Evolutionary conservation across 1,284 basidiomycete species (phyloP), one percentile per base, ranked within the genome.

Genomic region (Apiotrichum gamsii): DNA sequence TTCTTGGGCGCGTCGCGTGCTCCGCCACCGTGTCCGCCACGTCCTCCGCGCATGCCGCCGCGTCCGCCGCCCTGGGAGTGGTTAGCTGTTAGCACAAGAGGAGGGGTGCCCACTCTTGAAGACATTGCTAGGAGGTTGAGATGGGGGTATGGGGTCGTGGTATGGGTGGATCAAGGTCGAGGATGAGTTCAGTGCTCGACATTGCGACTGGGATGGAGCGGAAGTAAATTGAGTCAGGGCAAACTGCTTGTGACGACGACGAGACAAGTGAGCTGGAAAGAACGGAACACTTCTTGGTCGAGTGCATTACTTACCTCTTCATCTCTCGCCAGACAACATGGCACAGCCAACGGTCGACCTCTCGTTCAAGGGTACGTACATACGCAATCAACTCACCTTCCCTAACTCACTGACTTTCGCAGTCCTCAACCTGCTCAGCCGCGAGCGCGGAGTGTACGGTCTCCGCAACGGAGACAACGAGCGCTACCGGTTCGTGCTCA

Each of bases 371-470:
- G 53, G 67, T 31, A 16, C 5, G n/a, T 8, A n/a, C n/a, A n/a
- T n/a, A 4, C 11, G 6, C 11, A 10, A 15, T 21, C 28, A n/a
- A n/a, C n/a, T 6, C n/a, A 15, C n/a, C 29, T n/a, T n/a, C n/a
- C n/a, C n/a, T n/a, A n/a, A n/a, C n/a, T n/a, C n/a, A n/a, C 52
- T 58, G 6, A 52, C 35, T 4, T 6, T 28, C 25, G 14, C 53
- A 70, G 67, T 68, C 13, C 45, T 40, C 39, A 85, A 88, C 63
- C 80, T 88, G 43, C 68, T 77, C 52, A 69, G 75, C 37, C 78
- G 79, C 25, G 90, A 95, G 64, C 82, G 91, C 49, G 90, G 79
- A 59, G 84, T 87, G 24, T 93, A 94, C 67, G 91, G 91, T 19
- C 76, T 94, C 58, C 82, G 91, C 51, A 91, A 89, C 65, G 87